Evolutionary conservation across 2,329 filamentous ascomycete genomes (phyloP).

Genomic region (Phialophora macrospora): DNA sequence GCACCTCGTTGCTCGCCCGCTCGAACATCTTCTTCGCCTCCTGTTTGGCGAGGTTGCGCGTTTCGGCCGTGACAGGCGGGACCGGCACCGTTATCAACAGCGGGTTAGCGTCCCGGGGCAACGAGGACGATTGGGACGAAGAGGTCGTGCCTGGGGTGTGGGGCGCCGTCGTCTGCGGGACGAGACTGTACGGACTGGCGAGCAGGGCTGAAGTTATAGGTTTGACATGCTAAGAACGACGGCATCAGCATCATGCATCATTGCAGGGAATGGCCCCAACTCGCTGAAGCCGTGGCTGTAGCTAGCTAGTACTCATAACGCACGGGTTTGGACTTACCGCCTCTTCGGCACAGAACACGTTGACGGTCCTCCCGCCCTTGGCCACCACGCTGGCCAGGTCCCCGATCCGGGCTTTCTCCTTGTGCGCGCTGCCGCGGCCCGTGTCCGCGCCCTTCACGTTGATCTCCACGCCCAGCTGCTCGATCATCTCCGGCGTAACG

Average conservation of each 20-base stretch:
- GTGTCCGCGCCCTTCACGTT: slow-evolving; percentile 61
- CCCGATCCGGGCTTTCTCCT: slow-evolving; percentile 57
- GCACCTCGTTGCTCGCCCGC: slow-evolving; percentile 47
- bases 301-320: neutral
- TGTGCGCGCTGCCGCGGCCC: slow-evolving; percentile 31
- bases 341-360: slow-evolving; percentile 68
- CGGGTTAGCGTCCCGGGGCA: slow-evolving; percentile 44
- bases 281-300: neutral
- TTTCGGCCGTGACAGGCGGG: slow-evolving; percentile 55
- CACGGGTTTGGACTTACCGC: slow-evolving; percentile 53
- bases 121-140: slow-evolving; percentile 5
- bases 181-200: slow-evolving; percentile 50
- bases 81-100: slow-evolving; percentile 54
- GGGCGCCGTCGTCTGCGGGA: slow-evolving; percentile 48
- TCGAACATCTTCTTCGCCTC: slow-evolving; percentile 52
- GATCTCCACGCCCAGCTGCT: slow-evolving; percentile 64
- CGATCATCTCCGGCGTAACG: slow-evolving; percentile 66
- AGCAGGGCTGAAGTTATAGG: slow-evolving; percentile 51
- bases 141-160: slow-evolving; percentile 18
- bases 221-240: slow-evolving; percentile 49
- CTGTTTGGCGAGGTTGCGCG: slow-evolving; percentile 48
- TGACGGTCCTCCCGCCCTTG: slow-evolving; percentile 64
- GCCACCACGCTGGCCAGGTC: slow-evolving; percentile 71
- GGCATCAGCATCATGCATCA: neutral
- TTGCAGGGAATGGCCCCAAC: neutral